Evolutionary conservation across 495 filamentous ascomycete genomes (phyloP).

Genomic region (Neurospora sp.): DNA sequence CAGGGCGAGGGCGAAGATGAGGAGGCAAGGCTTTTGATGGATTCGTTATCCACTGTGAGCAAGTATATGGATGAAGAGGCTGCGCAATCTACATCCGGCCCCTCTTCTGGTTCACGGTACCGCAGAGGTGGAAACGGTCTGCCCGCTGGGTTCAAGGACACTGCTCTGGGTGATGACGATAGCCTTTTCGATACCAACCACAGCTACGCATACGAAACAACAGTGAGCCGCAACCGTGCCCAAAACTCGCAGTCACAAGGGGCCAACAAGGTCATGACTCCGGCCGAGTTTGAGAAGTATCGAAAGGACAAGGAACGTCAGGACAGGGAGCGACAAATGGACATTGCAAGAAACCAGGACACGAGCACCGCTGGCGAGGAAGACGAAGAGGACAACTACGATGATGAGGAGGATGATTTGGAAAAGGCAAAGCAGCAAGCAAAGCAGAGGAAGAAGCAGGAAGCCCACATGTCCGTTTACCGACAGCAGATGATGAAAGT

Average conservation of each 20-base stretch:
- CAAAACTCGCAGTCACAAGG: slow-evolving; percentile 29
- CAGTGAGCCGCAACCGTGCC: slow-evolving; percentile 35
- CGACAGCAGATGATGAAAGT: slow-evolving; percentile 97
- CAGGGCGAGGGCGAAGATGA: slow-evolving; percentile 49
- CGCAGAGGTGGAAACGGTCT: slow-evolving; percentile 24
- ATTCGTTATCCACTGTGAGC: slow-evolving; percentile 46
- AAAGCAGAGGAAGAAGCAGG: slow-evolving; percentile 76
- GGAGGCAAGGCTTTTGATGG: slow-evolving; percentile 55
- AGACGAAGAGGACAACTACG: slow-evolving; percentile 48
- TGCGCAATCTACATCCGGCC: background rate
- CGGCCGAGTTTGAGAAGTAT: slow-evolving; percentile 77
- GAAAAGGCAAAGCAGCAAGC: slow-evolving; percentile 64
- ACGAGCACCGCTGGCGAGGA: slow-evolving; percentile 39
- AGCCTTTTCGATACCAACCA: slow-evolving; percentile 40
- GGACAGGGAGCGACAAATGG: slow-evolving; percentile 55
- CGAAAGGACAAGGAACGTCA: slow-evolving; percentile 67
- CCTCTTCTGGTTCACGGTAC: slow-evolving; percentile 21
- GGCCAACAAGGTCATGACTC: slow-evolving; percentile 75
- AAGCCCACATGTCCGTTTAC: slow-evolving; percentile 83
- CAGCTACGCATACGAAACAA: slow-evolving; percentile 45
- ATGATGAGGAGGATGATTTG: slow-evolving; percentile 77
- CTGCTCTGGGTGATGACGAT: slow-evolving; percentile 30
- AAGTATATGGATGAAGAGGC: slow-evolving; percentile 26
- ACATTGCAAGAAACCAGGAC: slow-evolving; percentile 12
- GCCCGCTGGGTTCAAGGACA: slow-evolving; percentile 13